These are phyloP conservation scores for Phytophthora hibernalis DNA, from an alignment of 352 stramenopile genomes.

Conservation along the genomic window DNA sequence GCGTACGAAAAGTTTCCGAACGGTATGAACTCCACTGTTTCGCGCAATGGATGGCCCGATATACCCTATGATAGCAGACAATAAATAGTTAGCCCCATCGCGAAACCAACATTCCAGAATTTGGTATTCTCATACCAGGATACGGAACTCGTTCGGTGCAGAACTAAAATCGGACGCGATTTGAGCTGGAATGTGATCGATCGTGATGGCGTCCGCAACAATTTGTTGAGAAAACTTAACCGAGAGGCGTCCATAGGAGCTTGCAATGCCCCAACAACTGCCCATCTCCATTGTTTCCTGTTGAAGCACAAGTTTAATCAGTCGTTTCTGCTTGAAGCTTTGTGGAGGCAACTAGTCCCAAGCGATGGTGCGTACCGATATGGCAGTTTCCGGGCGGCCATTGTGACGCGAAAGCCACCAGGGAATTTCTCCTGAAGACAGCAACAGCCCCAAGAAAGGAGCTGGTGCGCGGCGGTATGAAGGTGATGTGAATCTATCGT, in stretches of 20 bases:
- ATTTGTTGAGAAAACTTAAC: conserved; percentile 78
- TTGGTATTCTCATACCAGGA: conserved; percentile 48
- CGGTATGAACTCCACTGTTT: conserved; percentile 57
- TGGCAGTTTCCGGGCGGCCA: conserved; percentile 71
- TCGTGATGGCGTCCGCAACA: conserved; percentile 67
- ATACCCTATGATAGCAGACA: conserved; percentile 47
- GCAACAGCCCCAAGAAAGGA: conserved; percentile 43
- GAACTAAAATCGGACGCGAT: conserved; percentile 78
- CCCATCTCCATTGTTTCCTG: conserved; percentile 89
- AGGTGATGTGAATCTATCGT: conserved; percentile 61
- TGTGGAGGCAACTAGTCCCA: background rate
- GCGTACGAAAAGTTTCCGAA: conserved; percentile 84
- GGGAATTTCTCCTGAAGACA: conserved; percentile 60
- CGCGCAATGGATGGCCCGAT: conserved; percentile 42
- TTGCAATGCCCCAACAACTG: conserved; percentile 79
- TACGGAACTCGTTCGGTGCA: conserved; percentile 67
- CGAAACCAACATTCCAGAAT: background rate
- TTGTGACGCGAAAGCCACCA: conserved; percentile 86
- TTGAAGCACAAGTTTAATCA: conserved; percentile 2
- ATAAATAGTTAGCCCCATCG: background rate
- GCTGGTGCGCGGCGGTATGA: conserved; percentile 53
- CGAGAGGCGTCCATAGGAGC: conserved; percentile 67
- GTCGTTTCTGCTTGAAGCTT: background rate
- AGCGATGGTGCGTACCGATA: conserved; percentile 58
- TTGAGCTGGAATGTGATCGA: conserved; percentile 82